phyloP scores from a whole-genome alignment of 352 stramenopile species.

The Phytophthora kernoviae region DNA sequence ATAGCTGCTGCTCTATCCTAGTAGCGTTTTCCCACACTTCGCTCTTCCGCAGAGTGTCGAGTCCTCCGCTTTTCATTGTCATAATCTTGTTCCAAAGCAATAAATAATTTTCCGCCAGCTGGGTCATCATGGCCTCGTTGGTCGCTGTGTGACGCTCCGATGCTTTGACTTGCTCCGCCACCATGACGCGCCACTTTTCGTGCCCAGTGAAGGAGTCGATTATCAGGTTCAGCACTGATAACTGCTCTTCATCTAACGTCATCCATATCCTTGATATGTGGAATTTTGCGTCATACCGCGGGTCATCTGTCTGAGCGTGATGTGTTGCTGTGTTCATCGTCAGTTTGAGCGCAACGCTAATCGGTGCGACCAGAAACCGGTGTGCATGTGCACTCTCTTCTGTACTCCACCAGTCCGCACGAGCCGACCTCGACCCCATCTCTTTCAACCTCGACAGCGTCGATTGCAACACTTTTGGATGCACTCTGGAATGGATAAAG shows the following conservation, averaged over 20 bases:
- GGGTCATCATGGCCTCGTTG: conserved; percentile 44
- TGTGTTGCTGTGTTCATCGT: conserved; percentile 88
- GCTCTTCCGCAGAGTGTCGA: conserved; percentile 71
- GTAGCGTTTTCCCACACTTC: conserved; percentile 56
- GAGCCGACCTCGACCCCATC: conserved; percentile 71
- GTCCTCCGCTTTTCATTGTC: conserved; percentile 59
- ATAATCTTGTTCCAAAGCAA: conserved; percentile 70
- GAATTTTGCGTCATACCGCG: conserved; percentile 78
- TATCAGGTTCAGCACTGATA: conserved; percentile 78
- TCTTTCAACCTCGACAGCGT: conserved; percentile 80
- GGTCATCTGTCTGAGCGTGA: conserved; percentile 71
- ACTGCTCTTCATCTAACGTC: conserved; percentile 83
- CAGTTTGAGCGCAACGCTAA: conserved; percentile 84
- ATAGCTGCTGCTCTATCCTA: conserved; percentile 70
- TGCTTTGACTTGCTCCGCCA: conserved; percentile 72
- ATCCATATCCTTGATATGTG: conserved; percentile 80
- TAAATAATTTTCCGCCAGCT: conserved; percentile 73
- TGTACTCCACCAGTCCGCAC: conserved; percentile 78
- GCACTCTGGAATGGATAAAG: conserved; percentile 86
- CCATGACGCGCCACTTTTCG: conserved; percentile 73
- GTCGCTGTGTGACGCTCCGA: conserved; percentile 55
- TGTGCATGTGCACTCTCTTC: conserved; percentile 75
- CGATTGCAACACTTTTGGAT: conserved; percentile 77
- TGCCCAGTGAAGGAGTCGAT: conserved; percentile 74
- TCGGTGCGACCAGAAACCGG: conserved; percentile 83